Conservation (phyloP, 139 green algal species). For the Picocystis salinarum region DNA sequence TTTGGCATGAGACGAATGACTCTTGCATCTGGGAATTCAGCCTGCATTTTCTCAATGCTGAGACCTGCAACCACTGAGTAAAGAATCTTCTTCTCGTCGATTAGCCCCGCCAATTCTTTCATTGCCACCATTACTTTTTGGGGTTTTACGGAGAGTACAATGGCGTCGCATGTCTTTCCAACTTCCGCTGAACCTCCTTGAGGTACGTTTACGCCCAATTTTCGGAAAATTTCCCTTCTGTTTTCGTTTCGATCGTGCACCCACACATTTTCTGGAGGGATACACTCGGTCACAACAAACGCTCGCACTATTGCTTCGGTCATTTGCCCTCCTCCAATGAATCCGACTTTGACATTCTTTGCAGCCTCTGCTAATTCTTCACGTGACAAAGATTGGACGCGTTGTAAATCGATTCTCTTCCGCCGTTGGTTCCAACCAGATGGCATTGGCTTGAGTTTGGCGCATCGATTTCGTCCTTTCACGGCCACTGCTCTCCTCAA, state of each 20-base stretch:
- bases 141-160: slow-evolving; percentile 1
- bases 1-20: slow-evolving; percentile 3
- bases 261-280: neutral
- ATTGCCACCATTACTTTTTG: neutral
- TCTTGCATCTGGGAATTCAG: neutral
- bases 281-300: neutral
- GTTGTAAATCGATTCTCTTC: too few species aligned
- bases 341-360: slow-evolving; percentile 5
- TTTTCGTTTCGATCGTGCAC: neutral
- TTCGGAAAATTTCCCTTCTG: neutral
- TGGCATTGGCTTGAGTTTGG: too few species aligned
- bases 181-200: neutral
- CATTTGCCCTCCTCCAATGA: slow-evolving; percentile 2
- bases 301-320: neutral
- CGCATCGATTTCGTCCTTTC: too few species aligned
- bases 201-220: neutral
- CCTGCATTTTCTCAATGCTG: neutral
- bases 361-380: too few species aligned
- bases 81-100: neutral
- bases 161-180: neutral
- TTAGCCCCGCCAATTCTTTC: neutral
- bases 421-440: too few species aligned
- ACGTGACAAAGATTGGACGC: too few species aligned
- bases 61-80: neutral
- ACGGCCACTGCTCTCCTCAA: too few species aligned